Conservation (phyloP, 441 rosid species). For the Eruca vesicaria region DNA sequence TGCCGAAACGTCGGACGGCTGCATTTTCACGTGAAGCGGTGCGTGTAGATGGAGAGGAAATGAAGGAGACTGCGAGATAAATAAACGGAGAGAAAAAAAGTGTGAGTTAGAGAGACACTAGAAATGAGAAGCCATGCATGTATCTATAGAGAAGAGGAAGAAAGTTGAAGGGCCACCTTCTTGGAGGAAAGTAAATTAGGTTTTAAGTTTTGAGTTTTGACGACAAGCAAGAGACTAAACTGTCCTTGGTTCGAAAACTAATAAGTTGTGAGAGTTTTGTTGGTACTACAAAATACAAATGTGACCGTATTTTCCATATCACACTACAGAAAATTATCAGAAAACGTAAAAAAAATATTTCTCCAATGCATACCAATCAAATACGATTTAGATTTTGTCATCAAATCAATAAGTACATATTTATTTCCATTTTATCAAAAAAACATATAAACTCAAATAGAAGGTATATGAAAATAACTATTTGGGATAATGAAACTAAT, state of each 20-base stretch:
- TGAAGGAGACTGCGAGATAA: background rate
- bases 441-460: background rate
- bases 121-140: background rate
- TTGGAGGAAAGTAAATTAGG: background rate
- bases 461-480: background rate
- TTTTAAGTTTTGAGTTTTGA: background rate
- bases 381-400: background rate
- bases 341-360: background rate
- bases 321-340: background rate
- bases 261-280: background rate
- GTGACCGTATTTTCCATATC: background rate
- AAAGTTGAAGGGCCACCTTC: slow-evolving; percentile 3
- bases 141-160: background rate
- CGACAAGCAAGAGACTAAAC: background rate
- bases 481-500: too few relatives aligned
- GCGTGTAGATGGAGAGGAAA: background rate
- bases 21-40: slow-evolving; percentile 17
- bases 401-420: background rate
- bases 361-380: background rate
- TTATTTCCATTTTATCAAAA: background rate
- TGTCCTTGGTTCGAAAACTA: background rate
- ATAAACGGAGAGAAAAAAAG: background rate
- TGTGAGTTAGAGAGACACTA: too few relatives aligned
- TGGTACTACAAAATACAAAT: background rate
- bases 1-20: background rate